A percentile compares a stretch with the other conserved stretches of the same genome.
These are phyloP conservation scores for Salix dunnii DNA, from an alignment of 345 rosid species.

Conservation along the genomic window DNA sequence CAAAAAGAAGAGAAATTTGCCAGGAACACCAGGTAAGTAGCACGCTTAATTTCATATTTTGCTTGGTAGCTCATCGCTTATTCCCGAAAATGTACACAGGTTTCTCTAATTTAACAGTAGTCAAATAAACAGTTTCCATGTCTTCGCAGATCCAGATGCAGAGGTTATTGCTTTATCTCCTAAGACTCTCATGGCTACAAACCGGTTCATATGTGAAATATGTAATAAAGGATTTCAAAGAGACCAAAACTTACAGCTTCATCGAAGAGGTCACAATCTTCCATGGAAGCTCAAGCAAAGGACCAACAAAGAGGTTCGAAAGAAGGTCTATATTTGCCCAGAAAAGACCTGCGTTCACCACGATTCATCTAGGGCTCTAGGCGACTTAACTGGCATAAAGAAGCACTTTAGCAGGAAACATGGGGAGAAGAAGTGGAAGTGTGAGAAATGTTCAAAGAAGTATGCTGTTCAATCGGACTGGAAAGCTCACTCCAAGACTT, in stretches of 20 bases:
- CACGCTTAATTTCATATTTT: background rate
- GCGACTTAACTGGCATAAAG: conserved; percentile 92
- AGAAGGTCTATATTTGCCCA: conserved; percentile 89
- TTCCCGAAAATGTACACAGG: background rate
- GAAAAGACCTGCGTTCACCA: conserved; percentile 91
- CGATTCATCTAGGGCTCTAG: conserved; percentile 80
- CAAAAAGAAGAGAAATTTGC: conserved; percentile 84
- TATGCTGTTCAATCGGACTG: conserved; percentile 96
- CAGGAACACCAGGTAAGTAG: conserved; percentile 83
- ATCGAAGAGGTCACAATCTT: conserved; percentile 90
- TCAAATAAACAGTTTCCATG: background rate
- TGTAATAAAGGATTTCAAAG: conserved; percentile 97
- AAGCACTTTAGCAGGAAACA: conserved; percentile 92
- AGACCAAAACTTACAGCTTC: conserved; percentile 94
- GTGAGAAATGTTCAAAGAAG: conserved; percentile 94
- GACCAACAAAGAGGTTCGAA: conserved; percentile 54
- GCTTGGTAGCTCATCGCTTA: background rate
- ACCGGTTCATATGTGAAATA: conserved; percentile 85
- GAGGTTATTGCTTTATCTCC: conserved; percentile 94
- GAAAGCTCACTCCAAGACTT: conserved; percentile 95
- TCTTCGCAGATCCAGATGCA: conserved; percentile 82
- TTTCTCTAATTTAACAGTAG: background rate
- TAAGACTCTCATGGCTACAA: conserved; percentile 85
- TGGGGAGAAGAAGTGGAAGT: conserved; percentile 96
- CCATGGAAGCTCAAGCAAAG: conserved; percentile 95